These are phyloP conservation scores for Poa annua DNA, from an alignment of 176 grass and related monocot species.

Conservation along the genomic window DNA sequence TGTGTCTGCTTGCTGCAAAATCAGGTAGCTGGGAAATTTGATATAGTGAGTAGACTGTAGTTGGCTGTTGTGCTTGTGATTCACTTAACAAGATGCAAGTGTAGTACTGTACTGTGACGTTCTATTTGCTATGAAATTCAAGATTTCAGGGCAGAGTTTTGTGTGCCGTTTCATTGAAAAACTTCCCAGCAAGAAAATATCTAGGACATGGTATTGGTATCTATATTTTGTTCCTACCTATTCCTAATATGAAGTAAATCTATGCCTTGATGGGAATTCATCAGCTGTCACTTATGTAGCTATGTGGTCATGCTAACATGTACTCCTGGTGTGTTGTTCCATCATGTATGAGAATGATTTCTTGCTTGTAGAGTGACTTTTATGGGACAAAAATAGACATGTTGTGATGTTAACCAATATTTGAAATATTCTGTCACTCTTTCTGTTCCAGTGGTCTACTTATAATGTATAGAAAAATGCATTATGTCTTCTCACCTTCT, in stretches of 20 bases:
- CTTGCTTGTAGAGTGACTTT: not conserved
- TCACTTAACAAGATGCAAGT: slow-evolving; percentile 10
- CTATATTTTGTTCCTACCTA: not conserved
- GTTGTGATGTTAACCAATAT: slow-evolving; percentile 11
- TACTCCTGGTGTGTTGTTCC: slow-evolving; percentile 15
- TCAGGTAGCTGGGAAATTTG: slow-evolving; percentile 59
- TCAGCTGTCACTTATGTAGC: not conserved
- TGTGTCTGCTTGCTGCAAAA: slow-evolving; percentile 77
- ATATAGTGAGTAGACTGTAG: not conserved
- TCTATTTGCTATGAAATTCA: not conserved
- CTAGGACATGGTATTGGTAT: not conserved
- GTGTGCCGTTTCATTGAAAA: not conserved
- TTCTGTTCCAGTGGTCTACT: slow-evolving; percentile 2
- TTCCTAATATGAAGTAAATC: slow-evolving; percentile 2
- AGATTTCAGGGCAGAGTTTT: not conserved
- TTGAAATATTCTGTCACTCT: slow-evolving; percentile 1
- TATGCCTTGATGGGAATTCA: not conserved
- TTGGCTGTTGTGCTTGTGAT: slow-evolving; percentile 12
- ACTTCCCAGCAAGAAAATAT: slow-evolving; percentile 1
- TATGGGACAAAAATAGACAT: not conserved
- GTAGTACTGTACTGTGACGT: not conserved
- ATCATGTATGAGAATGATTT: not conserved
- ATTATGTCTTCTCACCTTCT: slow-evolving; percentile 60
- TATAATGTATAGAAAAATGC: slow-evolving; percentile 61
- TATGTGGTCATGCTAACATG: not conserved